Conservation (phyloP, 2,329 filamentous ascomycete species). For the Magnaporthales sp. region DNA sequence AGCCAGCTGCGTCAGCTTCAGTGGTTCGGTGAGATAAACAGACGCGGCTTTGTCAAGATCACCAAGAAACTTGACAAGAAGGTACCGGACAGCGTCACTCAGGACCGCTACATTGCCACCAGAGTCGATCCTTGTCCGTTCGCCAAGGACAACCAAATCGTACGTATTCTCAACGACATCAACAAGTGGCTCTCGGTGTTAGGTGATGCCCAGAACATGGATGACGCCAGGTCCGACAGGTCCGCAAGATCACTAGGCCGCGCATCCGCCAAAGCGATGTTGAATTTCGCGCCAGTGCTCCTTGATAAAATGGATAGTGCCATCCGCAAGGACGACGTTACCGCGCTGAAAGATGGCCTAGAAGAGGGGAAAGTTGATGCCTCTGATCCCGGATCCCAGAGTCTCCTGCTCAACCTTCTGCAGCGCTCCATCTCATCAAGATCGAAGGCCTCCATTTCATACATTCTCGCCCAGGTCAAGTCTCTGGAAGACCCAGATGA, state of each 20-base stretch:
- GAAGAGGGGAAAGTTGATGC: slow-evolving; percentile 46
- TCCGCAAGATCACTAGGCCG: slow-evolving; percentile 71
- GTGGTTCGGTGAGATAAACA: slow-evolving; percentile 97
- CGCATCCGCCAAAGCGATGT: slow-evolving; percentile 64
- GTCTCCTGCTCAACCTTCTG: slow-evolving; percentile 69
- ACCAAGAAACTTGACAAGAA: slow-evolving; percentile 99
- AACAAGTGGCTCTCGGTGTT: slow-evolving; percentile 88
- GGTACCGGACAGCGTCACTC: slow-evolving; percentile 64
- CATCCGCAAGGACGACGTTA: slow-evolving; percentile 59
- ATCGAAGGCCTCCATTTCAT: slow-evolving; percentile 60
- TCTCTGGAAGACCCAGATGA: slow-evolving; percentile 81
- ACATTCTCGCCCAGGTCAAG: slow-evolving; percentile 59
- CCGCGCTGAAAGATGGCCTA: slow-evolving; percentile 46
- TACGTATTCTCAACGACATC: slow-evolving; percentile 49
- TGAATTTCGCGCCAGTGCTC: slow-evolving; percentile 60
- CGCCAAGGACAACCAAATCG: slow-evolving; percentile 57
- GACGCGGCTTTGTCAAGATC: slow-evolving; percentile 92
- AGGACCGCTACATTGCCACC: slow-evolving; percentile 78
- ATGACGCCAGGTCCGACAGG: slow-evolving; percentile 66
- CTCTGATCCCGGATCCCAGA: slow-evolving; percentile 47
- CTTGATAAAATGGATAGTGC: slow-evolving; percentile 66
- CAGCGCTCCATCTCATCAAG: slow-evolving; percentile 67
- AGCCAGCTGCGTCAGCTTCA: slow-evolving; percentile 83
- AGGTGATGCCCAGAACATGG: slow-evolving; percentile 65
- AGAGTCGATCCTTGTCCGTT: slow-evolving; percentile 88